Base-by-base conservation (phyloP, 129 eudicot species). In the Erigeron canadensis region DNA sequence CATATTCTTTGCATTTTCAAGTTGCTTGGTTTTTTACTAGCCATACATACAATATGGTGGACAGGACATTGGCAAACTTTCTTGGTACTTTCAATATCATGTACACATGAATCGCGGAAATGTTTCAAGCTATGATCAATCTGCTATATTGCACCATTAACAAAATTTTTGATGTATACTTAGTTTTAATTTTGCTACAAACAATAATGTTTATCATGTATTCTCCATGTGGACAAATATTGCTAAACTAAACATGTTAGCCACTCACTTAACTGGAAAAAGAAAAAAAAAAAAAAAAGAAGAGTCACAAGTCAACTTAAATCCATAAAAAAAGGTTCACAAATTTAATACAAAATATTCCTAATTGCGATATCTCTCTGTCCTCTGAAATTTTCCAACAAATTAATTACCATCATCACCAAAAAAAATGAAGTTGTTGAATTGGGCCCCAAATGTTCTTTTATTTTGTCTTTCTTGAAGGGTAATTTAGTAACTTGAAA, bases 391-490 rank as follows among this genome's bases (percentile, higher is more conserved):
- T 22, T 10, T 62, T 28, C 4, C 67, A 37, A 62, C 37, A 57
- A 9, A 5, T 15, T 6, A 10, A 17, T 39, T 47, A 37, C 7
- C 67, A 28, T 28, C 45, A 28, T 47, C 10, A 67, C 70, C 70
- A 46, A n/a, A 15, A 4, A 67, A 22, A 28, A 67, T 67, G 22
- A 67, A 23, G 59, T 15, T 23, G 23, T 34, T 0, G 8, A 18
- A 67, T 67, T 67, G 11, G 40, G 72, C 23, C 72, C 72, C 22
- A 37, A 28, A 23, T 45, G 72, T 2, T 46, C 41, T 12, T 39
- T 63, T 15, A 10, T n/a, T 6, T 47, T 50, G 45, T 10, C 42
- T 46, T 67, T 47, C 57, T 67, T 47, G 4, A 67, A 23, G 59
- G 44, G 5, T 23, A 21, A 19, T 47, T 45, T 56, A 53, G 58